phyloP scores from a whole-genome alignment of 2,329 filamentous ascomycete genomes.

The Gyromitra esculenta region DNA sequence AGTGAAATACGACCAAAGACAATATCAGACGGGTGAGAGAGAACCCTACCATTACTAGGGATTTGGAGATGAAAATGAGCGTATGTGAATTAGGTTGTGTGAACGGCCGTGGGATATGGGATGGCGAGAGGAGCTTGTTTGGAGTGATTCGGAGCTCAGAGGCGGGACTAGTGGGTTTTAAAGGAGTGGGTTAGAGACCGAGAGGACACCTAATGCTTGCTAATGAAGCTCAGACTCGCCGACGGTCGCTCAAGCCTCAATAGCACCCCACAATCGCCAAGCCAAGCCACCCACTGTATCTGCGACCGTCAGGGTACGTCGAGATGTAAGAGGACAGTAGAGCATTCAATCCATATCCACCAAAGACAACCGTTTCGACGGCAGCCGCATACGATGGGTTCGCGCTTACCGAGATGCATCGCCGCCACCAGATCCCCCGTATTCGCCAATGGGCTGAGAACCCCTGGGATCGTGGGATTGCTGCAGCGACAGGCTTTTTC shows the following conservation, averaged over 20 bases:
- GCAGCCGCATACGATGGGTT: slow-evolving; percentile 20
- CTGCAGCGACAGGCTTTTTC: slow-evolving; percentile 6
- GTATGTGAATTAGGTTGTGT: slow-evolving; percentile 5
- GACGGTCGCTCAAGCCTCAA: slow-evolving; percentile 10
- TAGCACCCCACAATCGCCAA: slow-evolving; percentile 33
- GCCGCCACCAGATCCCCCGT: not conserved
- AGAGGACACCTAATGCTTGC: slow-evolving; percentile 48
- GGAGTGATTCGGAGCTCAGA: slow-evolving; percentile 16
- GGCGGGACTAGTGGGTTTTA: slow-evolving; percentile 19
- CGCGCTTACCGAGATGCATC: slow-evolving; percentile 32
- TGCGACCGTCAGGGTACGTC: not conserved
- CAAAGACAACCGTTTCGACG: slow-evolving; percentile 4
- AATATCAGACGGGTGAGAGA: not conserved
- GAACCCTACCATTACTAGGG: slow-evolving; percentile 26
- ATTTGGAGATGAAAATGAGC: not conserved
- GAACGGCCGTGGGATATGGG: not conserved
- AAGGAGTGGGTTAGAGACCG: slow-evolving; percentile 25
- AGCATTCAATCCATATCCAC: not conserved
- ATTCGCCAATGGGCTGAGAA: slow-evolving; percentile 1
- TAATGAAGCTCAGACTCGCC: slow-evolving; percentile 17
- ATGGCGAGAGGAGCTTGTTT: slow-evolving; percentile 4
- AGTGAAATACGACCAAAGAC: not conserved
- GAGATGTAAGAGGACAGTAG: not conserved
- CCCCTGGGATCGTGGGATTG: slow-evolving; percentile 2
- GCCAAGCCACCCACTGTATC: not conserved